Base-by-base conservation (phyloP, 139 green algal genomes). In the Chlorella sp. region DNA sequence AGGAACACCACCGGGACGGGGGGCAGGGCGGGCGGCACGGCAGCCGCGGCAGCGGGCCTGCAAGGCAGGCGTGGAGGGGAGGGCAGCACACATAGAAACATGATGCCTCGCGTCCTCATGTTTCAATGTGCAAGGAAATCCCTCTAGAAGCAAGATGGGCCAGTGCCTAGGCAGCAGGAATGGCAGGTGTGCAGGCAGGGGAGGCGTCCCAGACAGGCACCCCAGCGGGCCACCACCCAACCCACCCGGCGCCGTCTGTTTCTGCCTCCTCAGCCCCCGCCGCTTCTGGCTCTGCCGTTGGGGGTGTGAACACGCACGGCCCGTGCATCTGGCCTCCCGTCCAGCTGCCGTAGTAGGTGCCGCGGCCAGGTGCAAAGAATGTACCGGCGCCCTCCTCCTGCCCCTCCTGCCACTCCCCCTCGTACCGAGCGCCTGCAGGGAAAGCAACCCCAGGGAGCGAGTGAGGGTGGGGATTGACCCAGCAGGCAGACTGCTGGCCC, bases 331-430 rank as follows among this genome's bases (percentile, higher is more conserved):
- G 85, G 48, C 95, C 96, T 0, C 90, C 57, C 77, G 53, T 57
- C 96, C 96, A 98, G 42, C 57, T 91, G 28, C 96, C 96, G 36
- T 94, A 95, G 86, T 92, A 98, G 37, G 71, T 81, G 21, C 87
- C 90, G 16, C 95, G 94, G 68, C 97, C 93, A 1, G 91, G 69
- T 66, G 90, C 95, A 15, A 89, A 90, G 57, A 93, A 95, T 5
- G 92, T 91, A 26, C 96, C 96, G 7, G 91, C 57, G 12, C 96
- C 96, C 77, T 95, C 73, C 92, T 98, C 91, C 73, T 80, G 71
- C 2, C 94, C 94, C 22, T 92, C 78, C 85, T 69, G 48, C 94
- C 94, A 98, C 85, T 97, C 94, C 11, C 96, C 96, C 75, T 98
- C 96, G 90, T 96, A 97, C 19, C 91, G 53, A 26, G 96, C 96